Base-by-base conservation (phyloP, 2,329 filamentous ascomycete species). In the Fusarium sacchari region DNA sequence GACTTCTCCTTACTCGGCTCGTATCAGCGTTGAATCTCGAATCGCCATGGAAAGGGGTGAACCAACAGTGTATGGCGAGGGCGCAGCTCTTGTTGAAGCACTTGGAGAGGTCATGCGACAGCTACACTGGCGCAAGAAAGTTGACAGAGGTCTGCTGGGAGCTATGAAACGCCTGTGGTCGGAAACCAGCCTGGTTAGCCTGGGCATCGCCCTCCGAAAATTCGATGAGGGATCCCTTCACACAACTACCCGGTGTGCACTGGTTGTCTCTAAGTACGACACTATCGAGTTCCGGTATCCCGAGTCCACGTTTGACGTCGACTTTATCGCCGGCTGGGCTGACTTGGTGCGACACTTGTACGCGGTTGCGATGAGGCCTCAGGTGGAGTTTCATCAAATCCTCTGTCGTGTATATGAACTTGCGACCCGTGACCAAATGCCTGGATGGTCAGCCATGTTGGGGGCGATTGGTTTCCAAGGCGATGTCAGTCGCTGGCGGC, bases 231-330 rank as follows among this genome's bases (percentile, higher is more conserved):
- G 76, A 3, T 56, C 66, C 7, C 61, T 71, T 7, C 76, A 73
- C 58, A 78, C 76, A 20, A 78, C 76, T 10, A 66, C 60, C 14
- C 71, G 72, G 17, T 79, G 77, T 58, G 78, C 60, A 5, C 49
- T 79, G 7, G 78, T 72, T n/a, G 59, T 78, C 4, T 73, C 76
- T 24, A 71, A 68, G 44, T 75, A 77, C 55, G 53, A 76, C 32
- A 79, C 77, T 1, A 24, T 78, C 20, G 78, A 79, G 64, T 80
- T 80, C 28, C 75, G 79, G 36, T 80, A 80, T 43, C 76, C 77
- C 30, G 78, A 79, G 26, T 72, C 76, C 18, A 72, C 53, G 14
- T 78, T 79, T 52, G 75, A 80, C 32, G 60, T 69, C 6, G 69
- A 76, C 17, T 80, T 71, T 63, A 68, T 80, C 37, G 57, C 68